Conservation (phyloP, 345 rosid genomes). For the Crucihimalaya himalaica region DNA sequence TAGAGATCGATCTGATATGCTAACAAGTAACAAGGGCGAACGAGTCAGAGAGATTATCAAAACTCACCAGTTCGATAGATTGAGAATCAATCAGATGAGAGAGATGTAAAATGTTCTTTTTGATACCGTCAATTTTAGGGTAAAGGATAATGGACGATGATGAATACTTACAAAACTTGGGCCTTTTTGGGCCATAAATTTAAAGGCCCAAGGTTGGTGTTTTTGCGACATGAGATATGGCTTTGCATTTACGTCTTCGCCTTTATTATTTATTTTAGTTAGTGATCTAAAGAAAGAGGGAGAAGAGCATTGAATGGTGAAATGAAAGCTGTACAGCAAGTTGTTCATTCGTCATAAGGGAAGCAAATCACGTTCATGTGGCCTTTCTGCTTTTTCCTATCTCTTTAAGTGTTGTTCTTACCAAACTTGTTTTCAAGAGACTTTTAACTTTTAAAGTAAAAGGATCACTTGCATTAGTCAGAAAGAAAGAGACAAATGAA, state of each 20-base stretch:
- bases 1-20: neutral
- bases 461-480: slow-evolving; percentile 15
- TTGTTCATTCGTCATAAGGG: slow-evolving; percentile 8
- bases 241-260: neutral
- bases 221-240: neutral
- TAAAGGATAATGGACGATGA: neutral
- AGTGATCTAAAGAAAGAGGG: neutral
- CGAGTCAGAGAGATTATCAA: neutral
- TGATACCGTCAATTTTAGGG: neutral
- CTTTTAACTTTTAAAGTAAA: neutral
- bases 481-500: slow-evolving; percentile 8
- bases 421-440: slow-evolving; percentile 13
- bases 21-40: neutral
- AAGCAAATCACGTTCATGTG: slow-evolving; percentile 17
- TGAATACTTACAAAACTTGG: neutral
- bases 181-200: neutral
- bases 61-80: slow-evolving; percentile 10
- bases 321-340: slow-evolving; percentile 31
- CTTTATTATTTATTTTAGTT: too few species aligned
- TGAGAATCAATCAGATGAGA: neutral
- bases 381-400: slow-evolving; percentile 18
- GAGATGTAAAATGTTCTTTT: neutral
- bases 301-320: slow-evolving; percentile 22
- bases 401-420: slow-evolving; percentile 26
- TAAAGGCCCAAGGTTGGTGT: neutral